Conservation (phyloP, 805 yeast species). For the Nakazawaea anatomiae region DNA sequence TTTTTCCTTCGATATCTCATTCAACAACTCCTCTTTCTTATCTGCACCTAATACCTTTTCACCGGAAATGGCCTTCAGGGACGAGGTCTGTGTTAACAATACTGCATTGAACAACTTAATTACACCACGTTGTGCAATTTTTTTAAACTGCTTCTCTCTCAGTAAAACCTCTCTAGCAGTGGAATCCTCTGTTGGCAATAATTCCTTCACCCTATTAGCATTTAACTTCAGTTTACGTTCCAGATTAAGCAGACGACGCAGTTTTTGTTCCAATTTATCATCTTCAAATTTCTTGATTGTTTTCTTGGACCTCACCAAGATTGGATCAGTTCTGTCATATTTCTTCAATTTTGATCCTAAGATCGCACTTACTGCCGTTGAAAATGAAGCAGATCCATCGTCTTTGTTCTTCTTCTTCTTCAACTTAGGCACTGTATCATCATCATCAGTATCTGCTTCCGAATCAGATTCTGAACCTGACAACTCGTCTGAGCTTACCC, state of each 20-base stretch:
- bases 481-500: slow-evolving; percentile 6
- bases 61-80: slow-evolving; percentile 43
- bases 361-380: slow-evolving; percentile 78
- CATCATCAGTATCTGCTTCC: slow-evolving; percentile 9
- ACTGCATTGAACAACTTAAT: slow-evolving; percentile 81
- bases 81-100: slow-evolving; percentile 65
- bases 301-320: slow-evolving; percentile 76
- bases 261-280: slow-evolving; percentile 79
- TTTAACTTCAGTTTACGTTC: slow-evolving; percentile 70
- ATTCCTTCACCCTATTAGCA: slow-evolving; percentile 58
- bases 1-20: slow-evolving; percentile 82
- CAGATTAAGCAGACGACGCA: slow-evolving; percentile 57
- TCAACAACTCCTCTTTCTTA: slow-evolving; percentile 56
- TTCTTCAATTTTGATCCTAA: slow-evolving; percentile 83
- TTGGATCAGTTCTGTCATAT: slow-evolving; percentile 84
- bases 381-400: slow-evolving; percentile 74
- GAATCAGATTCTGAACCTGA: slow-evolving; percentile 3
- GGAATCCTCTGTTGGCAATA: slow-evolving; percentile 61
- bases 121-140: slow-evolving; percentile 85
- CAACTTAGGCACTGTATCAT: slow-evolving; percentile 29
- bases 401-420: slow-evolving; percentile 52
- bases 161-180: slow-evolving; percentile 56
- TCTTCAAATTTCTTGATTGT: slow-evolving; percentile 68
- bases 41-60: slow-evolving; percentile 30
- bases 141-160: slow-evolving; percentile 62